Conservation (phyloP, 371 early-diverging fungal species). For the Gilbertella persicaria region DNA sequence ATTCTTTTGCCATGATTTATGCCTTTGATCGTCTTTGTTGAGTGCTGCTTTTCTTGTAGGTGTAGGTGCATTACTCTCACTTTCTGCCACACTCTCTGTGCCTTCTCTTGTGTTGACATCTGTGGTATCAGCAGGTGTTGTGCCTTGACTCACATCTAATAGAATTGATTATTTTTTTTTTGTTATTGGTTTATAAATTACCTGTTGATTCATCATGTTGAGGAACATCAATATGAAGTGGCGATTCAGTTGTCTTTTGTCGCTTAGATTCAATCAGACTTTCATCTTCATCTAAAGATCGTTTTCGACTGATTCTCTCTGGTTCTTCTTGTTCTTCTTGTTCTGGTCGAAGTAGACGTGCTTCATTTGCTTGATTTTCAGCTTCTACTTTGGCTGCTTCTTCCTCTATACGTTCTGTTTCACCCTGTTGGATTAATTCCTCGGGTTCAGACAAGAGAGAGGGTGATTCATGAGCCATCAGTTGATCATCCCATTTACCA, state of each 20-base stretch:
- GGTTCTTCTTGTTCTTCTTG: not conserved
- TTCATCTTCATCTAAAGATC: not conserved
- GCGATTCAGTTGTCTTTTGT: not conserved
- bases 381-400: constrained; percentile 1
- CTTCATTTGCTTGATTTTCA: constrained; percentile 5
- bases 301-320: not conserved
- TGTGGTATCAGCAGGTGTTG: constrained; percentile 25
- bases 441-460: not conserved
- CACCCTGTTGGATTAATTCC: not conserved
- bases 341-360: not conserved
- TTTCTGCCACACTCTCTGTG: constrained; percentile 32
- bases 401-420: not conserved
- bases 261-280: too few species aligned
- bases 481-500: constrained; percentile 60
- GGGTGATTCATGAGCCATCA: constrained; percentile 15
- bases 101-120: constrained; percentile 19
- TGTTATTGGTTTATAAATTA: not conserved
- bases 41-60: constrained; percentile 14
- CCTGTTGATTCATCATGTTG: constrained; percentile 25
- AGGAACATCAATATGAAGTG: constrained; percentile 6
- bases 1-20: constrained; percentile 69
- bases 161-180: not conserved
- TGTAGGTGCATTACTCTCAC: constrained; percentile 30
- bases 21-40: constrained; percentile 33
- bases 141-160: constrained; percentile 20